phyloP scores from a whole-genome alignment of 371 early-diverging fungal species.

The Rhizopus stolonifer region DNA sequence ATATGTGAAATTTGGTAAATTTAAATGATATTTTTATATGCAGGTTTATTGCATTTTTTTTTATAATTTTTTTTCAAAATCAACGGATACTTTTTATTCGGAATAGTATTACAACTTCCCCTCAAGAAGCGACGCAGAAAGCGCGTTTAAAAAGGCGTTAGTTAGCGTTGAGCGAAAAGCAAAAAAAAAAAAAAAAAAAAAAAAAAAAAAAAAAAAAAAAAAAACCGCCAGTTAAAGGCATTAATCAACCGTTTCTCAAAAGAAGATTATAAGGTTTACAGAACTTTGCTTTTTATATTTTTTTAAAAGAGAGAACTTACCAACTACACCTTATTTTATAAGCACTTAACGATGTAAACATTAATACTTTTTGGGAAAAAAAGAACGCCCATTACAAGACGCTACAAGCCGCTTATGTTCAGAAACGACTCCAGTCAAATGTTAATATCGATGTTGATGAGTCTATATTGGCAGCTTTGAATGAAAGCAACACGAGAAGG shows the following conservation, averaged over 20 bases:
- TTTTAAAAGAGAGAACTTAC: slow-evolving; percentile 8
- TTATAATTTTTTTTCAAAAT: too few species aligned
- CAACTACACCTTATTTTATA: slow-evolving; percentile 8
- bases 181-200: too few species aligned
- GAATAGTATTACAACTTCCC: slow-evolving; percentile 13
- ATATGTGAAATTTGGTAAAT: too few species aligned
- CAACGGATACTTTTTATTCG: too few species aligned
- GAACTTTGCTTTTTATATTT: slow-evolving; percentile 7
- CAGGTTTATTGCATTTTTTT: too few species aligned
- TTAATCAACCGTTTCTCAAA: slow-evolving; percentile 4
- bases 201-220: too few species aligned
- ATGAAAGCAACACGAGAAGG: slow-evolving; percentile 9
- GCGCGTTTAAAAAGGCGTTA: slow-evolving; percentile 9
- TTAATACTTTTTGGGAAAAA: slow-evolving; percentile 11
- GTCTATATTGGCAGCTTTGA: slow-evolving; percentile 9
- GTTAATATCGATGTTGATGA: slow-evolving; percentile 9
- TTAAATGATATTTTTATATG: too few species aligned
- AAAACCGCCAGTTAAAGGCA: slow-evolving; percentile 6
- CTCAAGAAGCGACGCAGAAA: slow-evolving; percentile 11
- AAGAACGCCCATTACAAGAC: slow-evolving; percentile 12
- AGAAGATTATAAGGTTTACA: slow-evolving; percentile 7
- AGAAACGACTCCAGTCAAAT: slow-evolving; percentile 7
- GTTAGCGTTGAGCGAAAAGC: slow-evolving; percentile 7
- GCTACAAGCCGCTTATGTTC: slow-evolving; percentile 8
- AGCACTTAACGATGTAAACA: slow-evolving; percentile 3